Conservation (phyloP, 768 basidiomycete genomes). For the Tulasnella sp. region DNA sequence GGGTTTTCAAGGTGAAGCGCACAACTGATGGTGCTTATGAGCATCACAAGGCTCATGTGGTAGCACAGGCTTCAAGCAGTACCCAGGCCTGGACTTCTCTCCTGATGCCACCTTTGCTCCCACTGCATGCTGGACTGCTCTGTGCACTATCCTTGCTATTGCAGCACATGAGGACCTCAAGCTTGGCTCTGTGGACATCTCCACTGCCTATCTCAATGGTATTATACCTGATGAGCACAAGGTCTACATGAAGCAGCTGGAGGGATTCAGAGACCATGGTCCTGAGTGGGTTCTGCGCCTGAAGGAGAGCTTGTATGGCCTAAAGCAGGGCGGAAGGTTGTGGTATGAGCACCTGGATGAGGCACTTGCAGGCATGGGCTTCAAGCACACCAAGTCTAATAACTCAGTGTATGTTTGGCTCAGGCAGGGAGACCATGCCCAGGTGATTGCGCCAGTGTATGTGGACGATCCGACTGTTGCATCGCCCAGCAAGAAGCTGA, state of each 20-base stretch:
- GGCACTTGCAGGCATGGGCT: neutral
- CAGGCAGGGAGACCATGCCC: no score
- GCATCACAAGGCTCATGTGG: constrained; percentile 38
- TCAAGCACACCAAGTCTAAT: no score
- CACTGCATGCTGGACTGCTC: neutral
- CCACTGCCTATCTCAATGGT: constrained; percentile 23
- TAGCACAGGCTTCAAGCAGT: constrained; percentile 35
- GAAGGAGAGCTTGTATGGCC: constrained; percentile 22
- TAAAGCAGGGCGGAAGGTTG: constrained; percentile 23
- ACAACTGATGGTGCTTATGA: constrained; percentile 32
- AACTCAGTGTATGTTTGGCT: no score
- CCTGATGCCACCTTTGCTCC: constrained; percentile 10
- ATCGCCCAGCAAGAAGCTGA: neutral
- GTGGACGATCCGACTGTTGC: constrained; percentile 14
- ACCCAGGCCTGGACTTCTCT: constrained; percentile 35
- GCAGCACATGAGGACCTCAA: constrained; percentile 6
- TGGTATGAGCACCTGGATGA: constrained; percentile 17
- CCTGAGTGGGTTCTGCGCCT: neutral
- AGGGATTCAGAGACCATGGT: neutral
- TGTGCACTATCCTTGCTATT: neutral
- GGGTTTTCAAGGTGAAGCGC: constrained; percentile 36
- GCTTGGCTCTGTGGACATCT: constrained; percentile 22
- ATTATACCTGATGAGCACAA: constrained; percentile 16
- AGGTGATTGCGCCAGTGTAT: constrained; percentile 20
- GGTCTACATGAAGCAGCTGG: constrained; percentile 2